Evolutionary conservation across 768 basidiomycete species (phyloP), one percentile per base, ranked within the genome.

Genomic region (Pisolithus albus): DNA sequence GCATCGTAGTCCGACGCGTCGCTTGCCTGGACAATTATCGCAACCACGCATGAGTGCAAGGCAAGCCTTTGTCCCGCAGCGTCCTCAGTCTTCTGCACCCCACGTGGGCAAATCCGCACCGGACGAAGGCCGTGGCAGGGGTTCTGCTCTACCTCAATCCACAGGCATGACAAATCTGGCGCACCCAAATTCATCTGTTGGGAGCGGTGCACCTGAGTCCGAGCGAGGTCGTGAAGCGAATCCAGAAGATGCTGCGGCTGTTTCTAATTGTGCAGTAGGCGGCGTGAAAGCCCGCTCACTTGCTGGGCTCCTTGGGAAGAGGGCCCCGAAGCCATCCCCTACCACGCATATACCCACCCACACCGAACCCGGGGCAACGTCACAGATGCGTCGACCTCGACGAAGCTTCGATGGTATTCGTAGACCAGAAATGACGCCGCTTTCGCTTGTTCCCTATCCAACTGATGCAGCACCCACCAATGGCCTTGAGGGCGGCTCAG

Each of bases 391-490:
- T 7, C 39, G 15, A 24, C 47, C 47, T 21, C 54, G 55, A 50
- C 63, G 57, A 2, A 65, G 55, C 48, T 65, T 65, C 2, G 61
- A 65, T 0, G 60, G 64, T 3, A 51, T 65, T 41, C 34, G 51
- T 7, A 54, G 62, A 30, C 64, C 64, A 0, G 52, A 54, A 46
- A 49, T 61, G 45, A 41, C 46, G 8, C 61, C 61, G 1, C 53
- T 65, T 19, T 62, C 63, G 32, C 61, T 63, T 26, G 53, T 63
- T 54, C 59, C 63, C 1, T 56, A 63, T 19, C 63, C 56, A 7
- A 19, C 36, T 18, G 16, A 4, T 24, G 26, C 16, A 5, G 43
- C 15, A 18, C 23, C 42, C 23, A 43, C 15, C 16, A 8, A 9
- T 28, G 43, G 26, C 10, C 7, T n/a, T 19, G 43, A 13, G 34